Evolutionary conservation across 140 eudicot genomes (phyloP).

Genomic region (Flaveria floridana): DNA sequence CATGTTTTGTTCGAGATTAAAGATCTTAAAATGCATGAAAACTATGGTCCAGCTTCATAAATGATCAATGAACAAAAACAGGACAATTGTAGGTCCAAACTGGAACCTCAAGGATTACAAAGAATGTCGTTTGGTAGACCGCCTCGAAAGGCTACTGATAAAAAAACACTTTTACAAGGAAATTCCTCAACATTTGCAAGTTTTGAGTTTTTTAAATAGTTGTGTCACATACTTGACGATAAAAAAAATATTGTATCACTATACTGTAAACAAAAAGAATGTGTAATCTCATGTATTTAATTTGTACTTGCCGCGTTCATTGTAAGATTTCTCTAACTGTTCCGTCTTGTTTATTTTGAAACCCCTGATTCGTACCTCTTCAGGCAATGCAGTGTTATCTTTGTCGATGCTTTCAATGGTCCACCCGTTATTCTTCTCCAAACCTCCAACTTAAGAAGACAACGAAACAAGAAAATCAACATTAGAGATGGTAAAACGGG

Average conservation of each 20-base stretch:
- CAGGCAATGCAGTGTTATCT: constrained; percentile 55
- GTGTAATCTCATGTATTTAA: constrained; percentile 49
- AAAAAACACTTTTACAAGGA: constrained; percentile 83
- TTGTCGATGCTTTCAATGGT: constrained; percentile 64
- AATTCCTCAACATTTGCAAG: constrained; percentile 40
- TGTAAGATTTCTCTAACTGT: constrained; percentile 60
- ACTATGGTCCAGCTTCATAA: constrained; percentile 17
- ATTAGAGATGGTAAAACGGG: neutral
- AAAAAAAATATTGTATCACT: neutral
- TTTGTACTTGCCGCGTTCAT: constrained; percentile 60
- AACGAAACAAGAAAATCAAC: neutral
- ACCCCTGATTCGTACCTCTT: constrained; percentile 85
- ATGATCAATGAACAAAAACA: constrained; percentile 21
- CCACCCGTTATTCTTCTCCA: constrained; percentile 78
- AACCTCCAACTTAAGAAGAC: constrained; percentile 50
- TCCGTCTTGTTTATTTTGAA: constrained; percentile 76
- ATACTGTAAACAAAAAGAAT: neutral
- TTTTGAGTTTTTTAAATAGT: neutral
- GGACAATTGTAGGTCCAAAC: constrained; percentile 18
- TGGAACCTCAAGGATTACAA: constrained; percentile 37
- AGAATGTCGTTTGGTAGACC: constrained; percentile 66
- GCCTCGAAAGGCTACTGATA: constrained; percentile 58
- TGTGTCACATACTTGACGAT: neutral
- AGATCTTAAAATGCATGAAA: constrained; percentile 21
- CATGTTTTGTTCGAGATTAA: no score